Evolutionary conservation across 257 asterid species (phyloP), one percentile per base, ranked within the genome.

Genomic region (Salvia hispanica): DNA sequence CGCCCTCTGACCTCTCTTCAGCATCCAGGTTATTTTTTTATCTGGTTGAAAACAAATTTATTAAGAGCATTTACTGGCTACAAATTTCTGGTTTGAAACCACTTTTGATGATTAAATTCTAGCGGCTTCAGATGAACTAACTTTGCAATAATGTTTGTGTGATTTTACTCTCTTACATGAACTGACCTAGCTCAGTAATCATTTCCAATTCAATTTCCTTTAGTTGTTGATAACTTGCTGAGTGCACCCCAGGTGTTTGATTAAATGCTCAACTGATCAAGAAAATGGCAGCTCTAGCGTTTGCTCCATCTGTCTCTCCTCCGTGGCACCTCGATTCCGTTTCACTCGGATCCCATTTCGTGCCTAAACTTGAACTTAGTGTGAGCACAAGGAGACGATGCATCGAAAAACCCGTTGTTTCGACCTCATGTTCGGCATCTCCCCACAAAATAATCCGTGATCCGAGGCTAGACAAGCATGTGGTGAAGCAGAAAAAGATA

Each of bases 401-500:
- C 37, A 61, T 50, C 45, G 44, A 10, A 33, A n/a, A 25, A 8
- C 74, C 60, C 7, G 3, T 43, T 40, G 8, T 63, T 36, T 56
- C 31, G 6, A 76, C 83, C 12, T 76, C 75, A 8, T 82, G 97
- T 71, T 81, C 88, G 52, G 80, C 90, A 2, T 64, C 87, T 50
- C 83, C 92, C 72, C 83, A 67, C 73, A 93, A 93, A 73, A 58
- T 80, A 13, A 90, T 90, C 50, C 96, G 92, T 44, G 95, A 86
- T 77, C 92, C 85, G 4, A 79, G 84, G 33, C 75, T 93, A 64
- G 97, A 93, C 62, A 85, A 80, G 73, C 94, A 90, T 67, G 85
- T 90, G 3, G 86, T 77, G 52, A 93, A 85, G 76, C 92, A 77
- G 66, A 93, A 88, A 86, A 85, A 78, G 70, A 76, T 83, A 25